Percentiles rank a stretch among this genome's conserved stretches.
phyloP scores from a whole-genome alignment of 1,284 basidiomycete genomes.

The Pascua sp. region DNA sequence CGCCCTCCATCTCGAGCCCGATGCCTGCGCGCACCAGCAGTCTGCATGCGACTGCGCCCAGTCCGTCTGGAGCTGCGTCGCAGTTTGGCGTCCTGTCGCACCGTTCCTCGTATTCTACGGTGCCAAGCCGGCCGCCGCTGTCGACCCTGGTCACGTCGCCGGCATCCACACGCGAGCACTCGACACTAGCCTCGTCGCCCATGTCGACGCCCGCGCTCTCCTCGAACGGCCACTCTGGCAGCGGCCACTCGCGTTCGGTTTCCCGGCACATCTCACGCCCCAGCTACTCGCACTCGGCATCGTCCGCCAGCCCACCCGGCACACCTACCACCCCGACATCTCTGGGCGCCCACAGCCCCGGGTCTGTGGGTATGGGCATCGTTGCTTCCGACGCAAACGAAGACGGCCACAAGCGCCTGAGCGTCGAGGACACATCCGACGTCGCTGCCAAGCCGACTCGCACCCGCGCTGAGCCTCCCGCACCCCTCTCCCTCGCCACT shows the following conservation, averaged over 20 bases:
- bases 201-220: neutral
- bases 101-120: neutral
- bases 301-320: conserved; percentile 12
- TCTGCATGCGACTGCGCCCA: neutral
- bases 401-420: neutral
- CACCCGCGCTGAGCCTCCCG: neutral
- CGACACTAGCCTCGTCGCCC: neutral
- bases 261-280: neutral
- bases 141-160: neutral
- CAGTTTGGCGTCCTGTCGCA: neutral
- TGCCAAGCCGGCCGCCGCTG: neutral
- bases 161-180: neutral
- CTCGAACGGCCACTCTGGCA: neutral
- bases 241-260: neutral
- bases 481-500: too few species aligned
- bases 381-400: neutral
- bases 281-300: conserved; percentile 10
- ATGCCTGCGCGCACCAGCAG: too few species aligned
- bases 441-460: neutral
- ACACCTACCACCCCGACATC: conserved; percentile 17
- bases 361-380: too few species aligned
- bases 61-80: neutral
- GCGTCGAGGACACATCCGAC: neutral
- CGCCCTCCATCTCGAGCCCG: neutral
- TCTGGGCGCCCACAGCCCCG: neutral